Evolutionary conservation across 805 yeast genomes (phyloP), one percentile per base, ranked within the genome.

Genomic region (Phaffomyces antillensis): DNA sequence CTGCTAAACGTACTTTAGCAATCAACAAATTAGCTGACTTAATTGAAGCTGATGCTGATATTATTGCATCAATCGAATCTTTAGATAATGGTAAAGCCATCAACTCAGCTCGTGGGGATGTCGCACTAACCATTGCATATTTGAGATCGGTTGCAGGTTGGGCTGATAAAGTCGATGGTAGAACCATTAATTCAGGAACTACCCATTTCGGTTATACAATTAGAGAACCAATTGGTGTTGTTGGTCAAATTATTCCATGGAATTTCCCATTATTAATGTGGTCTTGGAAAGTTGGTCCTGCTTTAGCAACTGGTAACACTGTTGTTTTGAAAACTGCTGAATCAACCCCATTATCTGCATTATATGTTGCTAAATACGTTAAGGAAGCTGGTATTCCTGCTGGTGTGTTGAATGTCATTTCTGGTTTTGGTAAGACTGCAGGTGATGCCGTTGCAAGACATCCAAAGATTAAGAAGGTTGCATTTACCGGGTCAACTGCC

Each of bases 391-490:
- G 49, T 43, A 42, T 46, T 24, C 49, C 49, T 37, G 46, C 49
- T 5, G 49, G 49, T 46, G 44, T 46, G 20, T 31, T 46, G 23
- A 46, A 46, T 20, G 39, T 46, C 20, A 39, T 46, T 28, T 46
- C 49, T n/a, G 49, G 49, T 37, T 46, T 46, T 30, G 49, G 49
- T 43, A 46, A 46, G 41, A 46, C 49, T 35, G 49, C 46, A 8
- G 49, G 49, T 46, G 49, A 46, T 38, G 49, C 49, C 17, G 40
- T 46, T 23, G 49, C 49, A n/a, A 43, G 49, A 43, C 49, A 46
- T 35, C 34, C 34, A 36, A 46, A 26, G 24, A 46, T 46, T 36
- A 46, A 46, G 41, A 46, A 46, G 28, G 49, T 46, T 38, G 49
- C 49, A 34, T 46, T 46, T 35, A 46, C 49, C 25, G 49, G 49